A percentile compares a stretch with the other conserved stretches of the same genome.
phyloP scores from a whole-genome alignment of 345 rosid species.

The Anacardium occidentale region DNA sequence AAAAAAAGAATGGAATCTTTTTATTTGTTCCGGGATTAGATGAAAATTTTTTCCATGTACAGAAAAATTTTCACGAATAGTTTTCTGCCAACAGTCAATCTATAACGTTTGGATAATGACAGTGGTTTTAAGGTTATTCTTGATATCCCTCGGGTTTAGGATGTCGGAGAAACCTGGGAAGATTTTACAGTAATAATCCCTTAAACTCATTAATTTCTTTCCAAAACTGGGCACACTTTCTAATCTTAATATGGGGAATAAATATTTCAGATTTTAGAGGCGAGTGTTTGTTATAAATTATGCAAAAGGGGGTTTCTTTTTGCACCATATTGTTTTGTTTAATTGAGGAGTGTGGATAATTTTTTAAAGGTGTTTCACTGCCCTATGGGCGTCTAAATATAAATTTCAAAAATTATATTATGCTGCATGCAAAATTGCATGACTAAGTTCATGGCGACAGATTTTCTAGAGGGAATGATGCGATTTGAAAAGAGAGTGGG shows the following conservation, averaged over 20 bases:
- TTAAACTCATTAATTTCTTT: neutral
- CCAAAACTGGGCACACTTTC: too few relatives aligned
- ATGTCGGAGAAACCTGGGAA: too few relatives aligned
- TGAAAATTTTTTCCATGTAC: too few relatives aligned
- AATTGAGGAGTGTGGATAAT: neutral
- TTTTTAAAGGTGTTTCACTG: neutral
- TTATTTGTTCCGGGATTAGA: too few relatives aligned
- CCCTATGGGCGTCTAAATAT: neutral
- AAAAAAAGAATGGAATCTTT: too few relatives aligned
- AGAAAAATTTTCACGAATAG: too few relatives aligned
- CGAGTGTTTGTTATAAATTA: neutral
- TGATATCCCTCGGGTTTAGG: too few relatives aligned
- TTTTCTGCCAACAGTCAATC: too few relatives aligned
- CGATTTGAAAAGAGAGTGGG: slow-evolving; percentile 39
- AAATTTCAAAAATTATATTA: too few relatives aligned
- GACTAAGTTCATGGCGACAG: slow-evolving; percentile 58
- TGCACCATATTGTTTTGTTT: neutral
- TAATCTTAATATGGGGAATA: neutral
- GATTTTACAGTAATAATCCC: too few relatives aligned
- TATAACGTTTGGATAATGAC: too few relatives aligned
- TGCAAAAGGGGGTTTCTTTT: neutral
- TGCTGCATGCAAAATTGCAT: slow-evolving; percentile 34
- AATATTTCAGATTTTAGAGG: neutral
- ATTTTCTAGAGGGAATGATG: slow-evolving; percentile 69
- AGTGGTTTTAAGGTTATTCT: too few relatives aligned